These are phyloP conservation scores for Scheffersomyces segobiensis DNA, from an alignment of 1,139 yeast species.

Conservation along the genomic window DNA sequence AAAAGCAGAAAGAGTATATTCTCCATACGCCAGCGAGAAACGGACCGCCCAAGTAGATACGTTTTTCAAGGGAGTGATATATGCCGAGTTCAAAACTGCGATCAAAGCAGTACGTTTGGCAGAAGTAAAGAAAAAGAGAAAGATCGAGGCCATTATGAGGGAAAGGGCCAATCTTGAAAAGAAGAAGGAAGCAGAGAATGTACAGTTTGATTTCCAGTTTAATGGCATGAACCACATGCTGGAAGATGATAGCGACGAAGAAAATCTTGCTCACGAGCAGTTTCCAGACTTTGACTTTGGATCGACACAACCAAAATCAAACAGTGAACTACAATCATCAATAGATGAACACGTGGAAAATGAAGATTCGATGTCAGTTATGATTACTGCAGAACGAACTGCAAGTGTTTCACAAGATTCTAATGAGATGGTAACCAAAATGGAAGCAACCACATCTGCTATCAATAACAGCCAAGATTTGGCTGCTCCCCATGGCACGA, in stretches of 20 bases:
- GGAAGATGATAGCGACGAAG: constrained; percentile 21
- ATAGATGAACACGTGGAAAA: neutral
- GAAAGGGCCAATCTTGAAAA: constrained; percentile 24
- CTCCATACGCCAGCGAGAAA: constrained; percentile 35
- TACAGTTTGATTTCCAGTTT: constrained; percentile 36
- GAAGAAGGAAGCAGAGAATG: constrained; percentile 19
- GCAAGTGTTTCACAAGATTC: neutral
- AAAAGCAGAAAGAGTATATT: constrained; percentile 45
- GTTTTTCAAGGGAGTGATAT: constrained; percentile 26
- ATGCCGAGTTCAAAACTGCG: constrained; percentile 37
- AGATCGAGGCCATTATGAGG: constrained; percentile 20
- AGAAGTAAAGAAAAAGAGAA: constrained; percentile 21
- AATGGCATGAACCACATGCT: constrained; percentile 22
- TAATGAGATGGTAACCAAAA: constrained; percentile 1
- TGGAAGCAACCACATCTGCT: neutral
- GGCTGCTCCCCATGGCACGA: neutral
- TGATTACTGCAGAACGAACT: neutral
- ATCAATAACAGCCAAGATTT: constrained; percentile 7
- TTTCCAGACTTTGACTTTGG: constrained; percentile 17
- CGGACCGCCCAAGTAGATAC: constrained; percentile 26
- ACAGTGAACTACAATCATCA: neutral
- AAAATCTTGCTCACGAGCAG: constrained; percentile 9
- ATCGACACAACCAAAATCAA: neutral
- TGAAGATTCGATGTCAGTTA: neutral
- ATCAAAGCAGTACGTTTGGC: constrained; percentile 37